phyloP scores from a whole-genome alignment of 106 monocot species.

The Iris macrosiphon region DNA sequence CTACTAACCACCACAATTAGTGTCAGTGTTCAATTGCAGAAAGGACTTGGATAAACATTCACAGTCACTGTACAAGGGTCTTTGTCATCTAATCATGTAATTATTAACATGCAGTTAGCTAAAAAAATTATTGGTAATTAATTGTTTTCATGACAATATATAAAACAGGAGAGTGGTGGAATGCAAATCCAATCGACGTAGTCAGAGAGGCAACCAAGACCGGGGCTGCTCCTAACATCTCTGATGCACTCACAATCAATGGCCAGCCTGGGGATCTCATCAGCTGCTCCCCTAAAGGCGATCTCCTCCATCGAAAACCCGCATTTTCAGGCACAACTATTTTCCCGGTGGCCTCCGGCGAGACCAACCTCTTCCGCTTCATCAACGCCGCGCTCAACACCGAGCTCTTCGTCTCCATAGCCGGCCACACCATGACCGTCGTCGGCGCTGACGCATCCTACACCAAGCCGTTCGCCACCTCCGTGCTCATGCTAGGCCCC shows the following conservation, averaged over 20 bases:
- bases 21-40: too few relatives aligned
- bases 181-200: slow-evolving; percentile 36
- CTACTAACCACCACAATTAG: too few relatives aligned
- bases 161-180: slow-evolving; percentile 82
- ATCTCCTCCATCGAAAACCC: too few relatives aligned
- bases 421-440: slow-evolving; percentile 55
- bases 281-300: slow-evolving; percentile 59
- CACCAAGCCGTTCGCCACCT: slow-evolving; percentile 46
- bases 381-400: slow-evolving; percentile 50
- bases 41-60: too few relatives aligned
- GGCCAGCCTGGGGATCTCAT: slow-evolving; percentile 67
- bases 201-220: slow-evolving; percentile 19
- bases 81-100: too few relatives aligned
- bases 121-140: too few relatives aligned
- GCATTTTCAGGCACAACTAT: slow-evolving; percentile 30
- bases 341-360: slow-evolving; percentile 38
- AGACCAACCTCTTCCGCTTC: slow-evolving; percentile 45
- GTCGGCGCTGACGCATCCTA: slow-evolving; percentile 49
- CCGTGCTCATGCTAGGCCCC: slow-evolving; percentile 33
- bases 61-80: too few relatives aligned
- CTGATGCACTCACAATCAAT: slow-evolving; percentile 62
- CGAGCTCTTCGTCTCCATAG: slow-evolving; percentile 40
- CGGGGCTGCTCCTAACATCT: slow-evolving; percentile 46
- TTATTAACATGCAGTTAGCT: too few relatives aligned
- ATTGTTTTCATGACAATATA: too few relatives aligned